Conservation (phyloP, 2,329 filamentous ascomycete genomes). For the Penicillium brasilianum region DNA sequence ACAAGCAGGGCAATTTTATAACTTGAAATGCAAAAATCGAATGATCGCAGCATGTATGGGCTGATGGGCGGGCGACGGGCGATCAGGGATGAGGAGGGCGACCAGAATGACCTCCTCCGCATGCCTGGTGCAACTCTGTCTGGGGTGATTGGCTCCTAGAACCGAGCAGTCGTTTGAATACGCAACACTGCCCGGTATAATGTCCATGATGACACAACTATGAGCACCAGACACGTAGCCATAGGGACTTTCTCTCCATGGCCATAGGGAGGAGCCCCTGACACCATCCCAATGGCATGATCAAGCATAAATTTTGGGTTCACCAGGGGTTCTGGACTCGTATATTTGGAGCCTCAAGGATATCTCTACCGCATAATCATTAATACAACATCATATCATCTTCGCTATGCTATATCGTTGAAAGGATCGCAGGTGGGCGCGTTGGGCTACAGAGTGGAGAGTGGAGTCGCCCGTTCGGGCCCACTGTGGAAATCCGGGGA, state of each 20-base stretch:
- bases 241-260: not conserved
- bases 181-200: not conserved
- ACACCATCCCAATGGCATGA: slow-evolving; percentile 5
- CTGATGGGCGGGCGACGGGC: slow-evolving; percentile 7
- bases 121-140: slow-evolving; percentile 5
- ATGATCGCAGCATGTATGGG: slow-evolving; percentile 1
- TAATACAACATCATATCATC: not conserved
- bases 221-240: not conserved
- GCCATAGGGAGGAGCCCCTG: slow-evolving; percentile 12
- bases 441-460: not conserved
- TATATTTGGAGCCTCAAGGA: not conserved
- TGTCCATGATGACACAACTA: slow-evolving; percentile 21
- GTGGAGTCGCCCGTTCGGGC: slow-evolving; percentile 11
- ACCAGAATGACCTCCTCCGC: slow-evolving; percentile 18
- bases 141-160: slow-evolving; percentile 6
- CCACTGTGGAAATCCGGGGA: slow-evolving; percentile 19
- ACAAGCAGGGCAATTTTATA: not conserved
- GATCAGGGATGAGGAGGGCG: slow-evolving; percentile 10
- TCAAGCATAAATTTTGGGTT: slow-evolving; percentile 12
- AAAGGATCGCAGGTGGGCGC: not conserved
- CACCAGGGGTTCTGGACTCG: not conserved
- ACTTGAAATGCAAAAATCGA: not conserved
- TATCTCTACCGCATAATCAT: not conserved
- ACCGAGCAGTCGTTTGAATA: not conserved
- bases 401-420: not conserved